Conservation (phyloP, 2,329 filamentous ascomycete genomes). For the Diaporthe caulivora region DNA sequence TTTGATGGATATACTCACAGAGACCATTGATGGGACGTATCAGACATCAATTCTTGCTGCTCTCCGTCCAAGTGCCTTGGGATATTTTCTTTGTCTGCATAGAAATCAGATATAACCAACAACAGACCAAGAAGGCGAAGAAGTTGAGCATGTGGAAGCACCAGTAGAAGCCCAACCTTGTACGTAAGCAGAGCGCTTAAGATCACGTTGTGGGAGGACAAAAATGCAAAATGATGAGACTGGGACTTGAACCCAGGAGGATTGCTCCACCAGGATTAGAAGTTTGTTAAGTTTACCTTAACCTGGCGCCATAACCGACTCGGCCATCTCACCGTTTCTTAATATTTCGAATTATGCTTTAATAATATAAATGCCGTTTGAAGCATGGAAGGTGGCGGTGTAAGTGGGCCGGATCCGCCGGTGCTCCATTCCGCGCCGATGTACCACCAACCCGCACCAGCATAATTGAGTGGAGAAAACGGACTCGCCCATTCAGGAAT, state of each 20-base stretch:
- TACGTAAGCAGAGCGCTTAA: too few relatives aligned
- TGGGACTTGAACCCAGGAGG: slow-evolving; percentile 35
- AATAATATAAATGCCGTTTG: background rate
- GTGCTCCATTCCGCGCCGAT: background rate
- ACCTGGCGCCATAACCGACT: slow-evolving; percentile 31
- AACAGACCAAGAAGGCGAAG: too few relatives aligned
- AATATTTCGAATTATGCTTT: background rate
- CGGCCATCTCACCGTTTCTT: slow-evolving; percentile 16
- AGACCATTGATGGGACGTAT: too few relatives aligned
- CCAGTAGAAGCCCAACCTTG: too few relatives aligned
- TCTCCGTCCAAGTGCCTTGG: too few relatives aligned
- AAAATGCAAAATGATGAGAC: slow-evolving; percentile 34
- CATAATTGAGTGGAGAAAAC: background rate
- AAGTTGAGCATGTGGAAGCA: too few relatives aligned
- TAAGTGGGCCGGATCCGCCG: background rate
- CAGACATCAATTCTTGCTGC: too few relatives aligned
- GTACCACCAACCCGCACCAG: background rate
- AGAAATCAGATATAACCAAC: too few relatives aligned
- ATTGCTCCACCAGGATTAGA: slow-evolving; percentile 33
- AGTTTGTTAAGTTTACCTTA: slow-evolving; percentile 31
- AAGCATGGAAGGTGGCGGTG: background rate
- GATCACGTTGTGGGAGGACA: too few relatives aligned
- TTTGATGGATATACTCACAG: too few relatives aligned
- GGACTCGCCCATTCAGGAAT: background rate
- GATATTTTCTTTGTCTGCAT: too few relatives aligned